Base-by-base conservation (phyloP, 2,329 filamentous ascomycete genomes). In the Thielaviopsis populi region DNA sequence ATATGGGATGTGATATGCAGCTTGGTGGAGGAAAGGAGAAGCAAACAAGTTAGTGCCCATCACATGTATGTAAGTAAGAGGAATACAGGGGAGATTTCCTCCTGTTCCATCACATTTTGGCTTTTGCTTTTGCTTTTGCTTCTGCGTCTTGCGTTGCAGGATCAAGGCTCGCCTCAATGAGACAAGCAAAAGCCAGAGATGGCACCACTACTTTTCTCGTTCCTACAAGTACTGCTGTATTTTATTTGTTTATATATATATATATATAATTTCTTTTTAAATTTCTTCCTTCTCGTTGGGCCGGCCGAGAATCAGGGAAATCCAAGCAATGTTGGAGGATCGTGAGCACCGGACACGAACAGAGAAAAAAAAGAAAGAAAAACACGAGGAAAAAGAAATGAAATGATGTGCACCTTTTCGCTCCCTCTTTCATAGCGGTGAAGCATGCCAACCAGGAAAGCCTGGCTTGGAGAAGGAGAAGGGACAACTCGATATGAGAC, bases 401-500 rank as follows among this genome's bases (percentile, higher is more conserved):
- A 37, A 37, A 60, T 43, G 58, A 60, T 41, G 58, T 43, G 41
- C 37, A 43, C 4, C 19, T 60, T 19, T 41, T 60, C 37, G 11
- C 30, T 46, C 41, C 41, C 37, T 30, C 43, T 30, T 27, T 19
- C 43, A 48, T 61, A 46, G 59, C 59, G 59, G 37, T 60, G 58
- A 46, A 48, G 59, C 59, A 22, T 61, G 37, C 59, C 37, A 46
- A 61, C 59, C 40, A 61, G 59, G 59, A 48, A 37, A 33, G 41
- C 59, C 60, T 41, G 60, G 48, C 46, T 53, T 50, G 46, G 13
- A 8, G 22, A n/a, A 27, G 46, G 13, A 8, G 22, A n/a, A 27
- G 40, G 27, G 43, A 41, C 30, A 41, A 19, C 13, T 22, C 46
- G 19, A 24, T 19, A 19, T 24, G 10, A 24, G 46, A 19, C 15